Conservation (phyloP, 768 basidiomycete species). For the Leccinum ochraceum region DNA sequence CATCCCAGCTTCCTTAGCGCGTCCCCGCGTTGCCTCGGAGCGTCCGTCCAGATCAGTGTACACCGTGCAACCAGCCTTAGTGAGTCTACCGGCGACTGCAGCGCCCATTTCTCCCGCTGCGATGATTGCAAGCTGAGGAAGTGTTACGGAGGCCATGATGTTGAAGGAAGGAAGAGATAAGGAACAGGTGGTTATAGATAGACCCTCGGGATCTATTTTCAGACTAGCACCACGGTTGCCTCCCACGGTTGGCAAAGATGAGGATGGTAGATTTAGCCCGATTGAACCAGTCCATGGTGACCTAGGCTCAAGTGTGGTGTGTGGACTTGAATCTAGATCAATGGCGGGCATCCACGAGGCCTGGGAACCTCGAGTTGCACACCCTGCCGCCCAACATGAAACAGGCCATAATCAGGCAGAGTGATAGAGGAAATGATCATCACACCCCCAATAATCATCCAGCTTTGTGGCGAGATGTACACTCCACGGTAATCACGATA, state of each 20-base stretch:
- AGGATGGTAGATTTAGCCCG: neutral
- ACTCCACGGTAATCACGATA: neutral
- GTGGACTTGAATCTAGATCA: conserved; percentile 23
- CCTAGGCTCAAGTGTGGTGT: neutral
- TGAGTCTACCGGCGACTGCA: conserved; percentile 50
- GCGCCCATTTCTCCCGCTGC: conserved; percentile 63
- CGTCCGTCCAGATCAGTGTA: conserved; percentile 57
- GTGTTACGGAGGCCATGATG: conserved; percentile 16
- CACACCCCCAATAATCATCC: conserved; percentile 2
- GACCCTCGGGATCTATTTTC: conserved; percentile 13
- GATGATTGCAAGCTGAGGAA: conserved; percentile 45
- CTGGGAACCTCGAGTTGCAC: conserved; percentile 8
- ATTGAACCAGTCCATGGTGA: neutral
- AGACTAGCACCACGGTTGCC: neutral
- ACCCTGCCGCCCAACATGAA: conserved; percentile 4
- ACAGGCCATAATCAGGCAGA: conserved; percentile 5
- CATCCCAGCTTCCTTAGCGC: conserved; percentile 55
- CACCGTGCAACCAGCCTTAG: conserved; percentile 49
- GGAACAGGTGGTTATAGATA: conserved; percentile 8
- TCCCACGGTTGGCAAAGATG: neutral
- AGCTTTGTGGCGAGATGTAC: neutral
- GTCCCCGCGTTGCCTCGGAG: conserved; percentile 48
- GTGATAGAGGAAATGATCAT: conserved; percentile 2
- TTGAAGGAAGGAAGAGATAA: conserved; percentile 8
- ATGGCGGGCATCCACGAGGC: conserved; percentile 12